phyloP scores from a whole-genome alignment of 106 monocot species.

The Vanilla planifolia region DNA sequence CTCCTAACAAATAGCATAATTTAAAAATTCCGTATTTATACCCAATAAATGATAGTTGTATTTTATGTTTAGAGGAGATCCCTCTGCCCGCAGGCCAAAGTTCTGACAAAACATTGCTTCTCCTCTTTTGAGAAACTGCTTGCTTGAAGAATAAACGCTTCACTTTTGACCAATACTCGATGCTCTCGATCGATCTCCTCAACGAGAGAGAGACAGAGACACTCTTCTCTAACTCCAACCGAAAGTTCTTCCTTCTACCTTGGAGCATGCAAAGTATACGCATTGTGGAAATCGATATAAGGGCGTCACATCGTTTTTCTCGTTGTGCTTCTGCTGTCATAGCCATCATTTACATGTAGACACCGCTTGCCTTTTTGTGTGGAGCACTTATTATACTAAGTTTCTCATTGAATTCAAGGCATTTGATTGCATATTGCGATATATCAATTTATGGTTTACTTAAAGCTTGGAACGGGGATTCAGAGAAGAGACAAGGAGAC shows the following conservation, averaged over 20 bases:
- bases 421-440: no score
- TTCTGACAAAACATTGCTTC: not conserved
- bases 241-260: constrained; percentile 8
- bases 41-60: no score
- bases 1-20: no score
- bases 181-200: not conserved
- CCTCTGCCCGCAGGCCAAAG: constrained; percentile 3
- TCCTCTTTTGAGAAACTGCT: constrained; percentile 10
- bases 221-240: not conserved
- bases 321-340: constrained; percentile 1
- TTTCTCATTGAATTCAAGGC: no score
- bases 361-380: constrained; percentile 1
- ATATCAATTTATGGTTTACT: no score
- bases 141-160: constrained; percentile 2
- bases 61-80: no score
- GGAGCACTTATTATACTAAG: no score
- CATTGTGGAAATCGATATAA: not conserved
- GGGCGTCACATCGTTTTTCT: not conserved
- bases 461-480: no score
- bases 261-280: constrained; percentile 2
- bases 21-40: no score
- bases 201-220: no score
- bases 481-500: no score
- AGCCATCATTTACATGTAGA: constrained; percentile 3
- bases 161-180: constrained; percentile 9